These are phyloP conservation scores for Fragilaria radians DNA, from an alignment of 108 stramenopile species.

Conservation along the genomic window DNA sequence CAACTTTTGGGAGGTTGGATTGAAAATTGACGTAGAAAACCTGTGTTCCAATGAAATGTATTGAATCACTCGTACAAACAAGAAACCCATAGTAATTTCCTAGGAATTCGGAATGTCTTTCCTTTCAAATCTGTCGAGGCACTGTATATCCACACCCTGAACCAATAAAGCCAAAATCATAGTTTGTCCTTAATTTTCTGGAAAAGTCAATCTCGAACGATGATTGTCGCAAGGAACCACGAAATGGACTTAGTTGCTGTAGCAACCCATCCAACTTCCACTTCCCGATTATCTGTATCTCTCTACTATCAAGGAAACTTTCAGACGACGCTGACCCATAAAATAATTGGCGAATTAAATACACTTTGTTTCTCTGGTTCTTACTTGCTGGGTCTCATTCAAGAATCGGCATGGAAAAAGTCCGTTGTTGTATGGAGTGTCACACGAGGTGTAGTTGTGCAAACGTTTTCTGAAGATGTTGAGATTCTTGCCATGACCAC, in stretches of 20 bases:
- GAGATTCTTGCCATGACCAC: conserved; percentile 3
- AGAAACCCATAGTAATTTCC: too few relatives aligned
- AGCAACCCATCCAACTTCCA: background rate
- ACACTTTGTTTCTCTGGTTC: background rate
- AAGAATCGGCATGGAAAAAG: background rate
- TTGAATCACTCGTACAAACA: too few relatives aligned
- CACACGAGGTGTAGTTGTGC: conserved; percentile 37
- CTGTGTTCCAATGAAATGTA: too few relatives aligned
- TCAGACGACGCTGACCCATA: conserved; percentile 5
- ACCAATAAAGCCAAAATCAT: too few relatives aligned
- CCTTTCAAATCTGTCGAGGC: too few relatives aligned
- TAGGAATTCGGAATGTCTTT: too few relatives aligned
- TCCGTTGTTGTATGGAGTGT: conserved; percentile 7
- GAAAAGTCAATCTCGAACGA: too few relatives aligned
- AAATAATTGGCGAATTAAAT: background rate
- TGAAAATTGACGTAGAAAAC: too few relatives aligned
- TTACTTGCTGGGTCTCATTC: background rate
- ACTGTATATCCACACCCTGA: too few relatives aligned
- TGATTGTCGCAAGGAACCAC: too few relatives aligned
- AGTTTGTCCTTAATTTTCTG: too few relatives aligned
- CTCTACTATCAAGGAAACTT: conserved; percentile 1
- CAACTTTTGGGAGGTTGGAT: too few relatives aligned
- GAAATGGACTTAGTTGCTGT: background rate
- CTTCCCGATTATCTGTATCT: conserved; percentile 4
- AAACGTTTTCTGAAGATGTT: conserved; percentile 16